Base-by-base conservation (phyloP, 805 yeast species). In the Lachancea waltii region DNA sequence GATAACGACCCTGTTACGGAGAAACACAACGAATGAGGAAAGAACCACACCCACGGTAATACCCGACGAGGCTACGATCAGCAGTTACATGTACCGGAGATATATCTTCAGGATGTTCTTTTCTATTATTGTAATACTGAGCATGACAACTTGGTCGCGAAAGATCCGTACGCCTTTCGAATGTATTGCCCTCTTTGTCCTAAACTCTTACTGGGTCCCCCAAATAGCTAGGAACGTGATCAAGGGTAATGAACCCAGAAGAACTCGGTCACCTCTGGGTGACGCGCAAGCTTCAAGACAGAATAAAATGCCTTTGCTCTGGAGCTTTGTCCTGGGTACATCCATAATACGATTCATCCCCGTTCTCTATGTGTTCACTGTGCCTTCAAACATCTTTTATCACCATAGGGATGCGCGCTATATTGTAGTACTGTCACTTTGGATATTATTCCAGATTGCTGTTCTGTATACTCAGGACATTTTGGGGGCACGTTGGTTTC, bases 121-220 rank as follows among this genome's bases (percentile, higher is more conserved):
- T 3, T 70, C 75, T 44, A 68, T 81, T 8, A 73, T 85, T 49
- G 42, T 81, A 1, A 59, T 81, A 0, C 40, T 81, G 35, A 77
- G 74, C 47, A 70, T 81, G 9, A 51, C 69, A 1, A 57, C 74
- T 32, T 84, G 92, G 94, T 79, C 87, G 28, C 66, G 66, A 15
- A 62, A 56, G 14, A 62, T 73, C 26, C 63, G 95, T 39, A 58
- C 57, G 19, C 48, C 65, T 1, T 74, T 79, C 50, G 95, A 86
- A 53, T 76, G 72, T 40, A 36, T 71, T 4, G 61, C 73, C 1
- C 56, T 81, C 7, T 43, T 77, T 2, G 35, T 69, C 1, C 49
- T 81, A 20, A 82, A 78, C 56, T 82, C 95, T 1, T 80, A 74
- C 48, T 87, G 96, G 96, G 48, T 84, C 11, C 96, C 97, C 1